phyloP scores from a whole-genome alignment of 805 yeast species.

The Yamadazyma philogaea region DNA sequence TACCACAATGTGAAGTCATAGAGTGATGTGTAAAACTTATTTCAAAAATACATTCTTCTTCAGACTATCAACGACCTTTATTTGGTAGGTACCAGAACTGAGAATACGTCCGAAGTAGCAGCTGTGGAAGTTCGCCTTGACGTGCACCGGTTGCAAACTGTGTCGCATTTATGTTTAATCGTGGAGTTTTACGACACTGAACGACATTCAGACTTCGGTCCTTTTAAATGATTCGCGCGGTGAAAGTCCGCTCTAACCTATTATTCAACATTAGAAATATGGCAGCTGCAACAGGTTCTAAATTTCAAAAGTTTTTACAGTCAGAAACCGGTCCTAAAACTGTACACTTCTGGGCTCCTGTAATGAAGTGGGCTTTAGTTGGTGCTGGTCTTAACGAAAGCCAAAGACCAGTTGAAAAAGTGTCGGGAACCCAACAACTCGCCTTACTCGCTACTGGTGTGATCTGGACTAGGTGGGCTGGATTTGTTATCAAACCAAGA shows the following conservation, averaged over 20 bases:
- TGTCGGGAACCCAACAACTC: conserved; percentile 84
- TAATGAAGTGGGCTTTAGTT: conserved; percentile 78
- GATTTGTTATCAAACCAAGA: conserved; percentile 82
- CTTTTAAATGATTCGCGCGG: not conserved
- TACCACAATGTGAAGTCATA: too few species aligned
- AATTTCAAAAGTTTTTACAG: conserved; percentile 67
- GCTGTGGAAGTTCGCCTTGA: too few species aligned
- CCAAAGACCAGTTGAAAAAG: conserved; percentile 85
- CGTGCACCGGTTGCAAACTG: not conserved
- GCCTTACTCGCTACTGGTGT: conserved; percentile 89
- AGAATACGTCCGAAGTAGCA: too few species aligned
- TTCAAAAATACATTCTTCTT: too few species aligned
- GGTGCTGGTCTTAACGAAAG: conserved; percentile 87
- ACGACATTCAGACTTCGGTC: not conserved
- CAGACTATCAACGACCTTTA: too few species aligned
- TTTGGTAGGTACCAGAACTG: too few species aligned
- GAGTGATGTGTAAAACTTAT: too few species aligned
- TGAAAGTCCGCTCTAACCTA: not conserved
- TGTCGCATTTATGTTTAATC: not conserved
- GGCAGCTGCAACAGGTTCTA: conserved; percentile 42
- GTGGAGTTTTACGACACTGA: not conserved
- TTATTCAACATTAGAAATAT: conserved; percentile 11
- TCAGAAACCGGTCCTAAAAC: conserved; percentile 95
- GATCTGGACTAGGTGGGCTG: conserved; percentile 98
- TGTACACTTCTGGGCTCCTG: conserved; percentile 91